phyloP scores from a whole-genome alignment of 2,329 filamentous ascomycete genomes.

The Nemania sp. region DNA sequence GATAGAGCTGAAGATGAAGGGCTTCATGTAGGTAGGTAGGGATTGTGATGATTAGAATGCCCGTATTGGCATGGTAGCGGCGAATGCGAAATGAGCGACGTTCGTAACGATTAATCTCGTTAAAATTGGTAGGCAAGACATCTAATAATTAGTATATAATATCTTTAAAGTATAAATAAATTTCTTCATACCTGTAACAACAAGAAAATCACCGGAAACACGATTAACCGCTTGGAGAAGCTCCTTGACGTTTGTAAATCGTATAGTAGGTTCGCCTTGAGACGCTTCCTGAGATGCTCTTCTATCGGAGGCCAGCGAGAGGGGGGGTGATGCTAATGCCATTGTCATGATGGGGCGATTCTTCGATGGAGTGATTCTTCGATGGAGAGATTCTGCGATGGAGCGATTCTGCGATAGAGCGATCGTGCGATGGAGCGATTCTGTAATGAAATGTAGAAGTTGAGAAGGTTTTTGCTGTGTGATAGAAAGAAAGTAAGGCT shows the following conservation, averaged over 20 bases:
- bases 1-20: background rate
- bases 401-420: no score
- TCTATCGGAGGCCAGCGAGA: background rate
- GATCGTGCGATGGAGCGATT: no score
- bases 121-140: background rate
- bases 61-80: constrained; percentile 1
- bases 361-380: no score
- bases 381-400: no score
- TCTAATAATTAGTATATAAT: background rate
- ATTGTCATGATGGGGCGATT: background rate
- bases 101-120: background rate
- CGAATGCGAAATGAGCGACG: constrained; percentile 1
- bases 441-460: no score
- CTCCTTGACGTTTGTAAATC: background rate
- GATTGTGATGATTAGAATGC: constrained; percentile 2
- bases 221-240: background rate
- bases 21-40: background rate
- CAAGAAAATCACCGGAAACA: background rate
- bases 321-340: background rate
- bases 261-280: constrained; percentile 2
- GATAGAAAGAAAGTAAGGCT: no score
- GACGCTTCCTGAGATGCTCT: background rate
- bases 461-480: no score
- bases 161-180: background rate
- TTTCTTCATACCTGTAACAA: background rate